phyloP scores from a whole-genome alignment of 192 early-diverging fungal species.

The Polychytrium aggregatum region DNA sequence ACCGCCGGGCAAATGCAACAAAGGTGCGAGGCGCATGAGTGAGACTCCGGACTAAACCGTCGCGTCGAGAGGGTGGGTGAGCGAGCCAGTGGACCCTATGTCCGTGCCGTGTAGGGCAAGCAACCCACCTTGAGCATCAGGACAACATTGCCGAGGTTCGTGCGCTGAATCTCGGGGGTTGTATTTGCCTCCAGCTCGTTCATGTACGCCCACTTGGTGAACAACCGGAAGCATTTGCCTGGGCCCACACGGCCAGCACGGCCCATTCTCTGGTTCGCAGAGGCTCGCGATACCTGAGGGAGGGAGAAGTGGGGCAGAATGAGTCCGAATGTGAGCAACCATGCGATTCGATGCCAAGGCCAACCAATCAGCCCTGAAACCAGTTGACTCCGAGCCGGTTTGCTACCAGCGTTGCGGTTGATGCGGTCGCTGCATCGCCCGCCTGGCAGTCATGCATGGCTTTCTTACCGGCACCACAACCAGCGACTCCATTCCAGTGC shows the following conservation, averaged over 20 bases:
- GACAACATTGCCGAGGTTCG: conserved; percentile 85
- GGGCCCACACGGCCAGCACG: conserved; percentile 93
- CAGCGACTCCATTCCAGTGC: conserved; percentile 94
- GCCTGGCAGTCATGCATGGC: too few relatives aligned
- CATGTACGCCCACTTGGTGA: conserved; percentile 82
- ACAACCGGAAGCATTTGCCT: conserved; percentile 90
- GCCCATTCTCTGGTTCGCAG: conserved; percentile 89
- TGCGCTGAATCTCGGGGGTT: conserved; percentile 94
- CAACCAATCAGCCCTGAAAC: too few relatives aligned
- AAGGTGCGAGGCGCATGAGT: too few relatives aligned
- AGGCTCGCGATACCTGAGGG: conserved; percentile 63
- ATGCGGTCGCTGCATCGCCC: neutral
- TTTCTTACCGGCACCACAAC: conserved; percentile 78
- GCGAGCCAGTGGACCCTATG: neutral
- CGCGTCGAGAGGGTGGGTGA: neutral
- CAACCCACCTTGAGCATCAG: conserved; percentile 65
- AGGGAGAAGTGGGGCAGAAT: too few relatives aligned
- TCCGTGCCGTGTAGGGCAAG: neutral
- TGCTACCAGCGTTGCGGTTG: neutral
- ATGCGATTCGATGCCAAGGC: too few relatives aligned
- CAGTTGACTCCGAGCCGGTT: too few relatives aligned
- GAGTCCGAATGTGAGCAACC: neutral
- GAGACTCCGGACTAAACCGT: neutral
- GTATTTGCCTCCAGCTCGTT: conserved; percentile 93
- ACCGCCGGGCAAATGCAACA: neutral